Percentiles rank a stretch among this genome's conserved stretches.
Evolutionary conservation across 495 filamentous ascomycete species (phyloP).

Genomic region (Cenococcum geophilum): DNA sequence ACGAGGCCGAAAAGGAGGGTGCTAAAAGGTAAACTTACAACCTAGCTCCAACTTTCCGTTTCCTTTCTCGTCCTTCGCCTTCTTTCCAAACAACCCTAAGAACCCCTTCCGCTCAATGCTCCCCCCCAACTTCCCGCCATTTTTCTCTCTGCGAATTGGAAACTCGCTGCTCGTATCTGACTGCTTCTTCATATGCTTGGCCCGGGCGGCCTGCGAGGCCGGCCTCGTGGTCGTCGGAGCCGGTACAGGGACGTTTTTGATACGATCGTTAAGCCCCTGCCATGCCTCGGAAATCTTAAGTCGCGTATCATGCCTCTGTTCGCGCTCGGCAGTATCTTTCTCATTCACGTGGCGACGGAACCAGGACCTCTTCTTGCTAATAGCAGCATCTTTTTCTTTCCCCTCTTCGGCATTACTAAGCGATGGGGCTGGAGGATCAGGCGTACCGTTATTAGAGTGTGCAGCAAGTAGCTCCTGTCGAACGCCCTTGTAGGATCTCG

Average conservation of each 20-base stretch:
- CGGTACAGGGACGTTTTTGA: conserved; percentile 5
- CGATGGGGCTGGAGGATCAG: not conserved
- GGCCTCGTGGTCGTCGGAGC: not conserved
- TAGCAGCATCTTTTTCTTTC: conserved; percentile 17
- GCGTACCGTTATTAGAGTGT: conserved; percentile 1
- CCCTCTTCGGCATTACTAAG: conserved; percentile 15
- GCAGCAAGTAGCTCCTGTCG: conserved; percentile 10
- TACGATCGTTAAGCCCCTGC: conserved; percentile 32
- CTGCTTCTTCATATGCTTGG: conserved; percentile 17
- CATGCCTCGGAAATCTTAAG: conserved; percentile 25
- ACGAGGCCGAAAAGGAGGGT: not conserved
- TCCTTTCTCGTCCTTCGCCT: conserved; percentile 24
- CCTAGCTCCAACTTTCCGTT: conserved; percentile 17
- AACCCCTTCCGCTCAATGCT: conserved; percentile 19
- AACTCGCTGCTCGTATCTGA: conserved; percentile 34
- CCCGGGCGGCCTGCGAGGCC: not conserved
- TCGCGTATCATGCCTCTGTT: conserved; percentile 7
- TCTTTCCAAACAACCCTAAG: conserved; percentile 27
- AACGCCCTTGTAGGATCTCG: conserved; percentile 14
- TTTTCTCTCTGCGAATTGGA: conserved; percentile 31
- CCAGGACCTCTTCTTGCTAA: conserved; percentile 39
- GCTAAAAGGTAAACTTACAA: conserved; percentile 17
- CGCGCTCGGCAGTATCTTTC: conserved; percentile 15
- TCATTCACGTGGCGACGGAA: conserved; percentile 32
- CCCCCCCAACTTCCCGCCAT: conserved; percentile 21